Conservation (phyloP, 768 basidiomycete genomes). For the Obba rivulosa region DNA sequence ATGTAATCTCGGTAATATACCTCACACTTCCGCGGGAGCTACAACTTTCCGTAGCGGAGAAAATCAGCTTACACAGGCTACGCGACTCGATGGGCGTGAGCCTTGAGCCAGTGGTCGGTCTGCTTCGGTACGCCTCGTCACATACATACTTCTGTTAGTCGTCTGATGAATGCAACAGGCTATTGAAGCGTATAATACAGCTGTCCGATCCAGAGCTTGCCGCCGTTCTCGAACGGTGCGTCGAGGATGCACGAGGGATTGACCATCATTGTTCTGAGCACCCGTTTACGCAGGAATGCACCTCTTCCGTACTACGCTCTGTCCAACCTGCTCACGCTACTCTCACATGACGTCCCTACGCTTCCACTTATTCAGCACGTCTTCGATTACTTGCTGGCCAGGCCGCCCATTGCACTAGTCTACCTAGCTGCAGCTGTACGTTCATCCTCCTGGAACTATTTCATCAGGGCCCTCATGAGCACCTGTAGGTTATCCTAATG, state of each 20-base stretch:
- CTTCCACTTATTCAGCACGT: constrained; percentile 87
- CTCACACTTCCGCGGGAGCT: constrained; percentile 63
- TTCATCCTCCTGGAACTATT: constrained; percentile 8
- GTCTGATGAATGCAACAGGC: constrained; percentile 32
- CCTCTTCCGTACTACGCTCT: constrained; percentile 88
- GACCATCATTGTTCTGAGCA: neutral
- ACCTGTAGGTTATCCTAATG: constrained; percentile 58
- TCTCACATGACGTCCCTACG: constrained; percentile 89
- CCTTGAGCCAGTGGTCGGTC: constrained; percentile 79
- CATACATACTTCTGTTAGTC: neutral
- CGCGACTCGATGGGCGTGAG: constrained; percentile 86
- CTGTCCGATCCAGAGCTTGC: constrained; percentile 69
- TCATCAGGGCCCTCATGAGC: neutral
- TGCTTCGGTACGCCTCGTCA: constrained; percentile 54
- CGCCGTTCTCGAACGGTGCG: constrained; percentile 60
- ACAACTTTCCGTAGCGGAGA: constrained; percentile 57
- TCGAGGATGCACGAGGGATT: neutral
- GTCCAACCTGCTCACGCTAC: constrained; percentile 84
- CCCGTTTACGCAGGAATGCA: constrained; percentile 41
- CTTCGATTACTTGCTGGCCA: constrained; percentile 82
- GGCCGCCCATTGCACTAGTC: constrained; percentile 75
- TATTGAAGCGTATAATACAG: constrained; percentile 68
- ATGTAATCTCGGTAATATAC: constrained; percentile 81
- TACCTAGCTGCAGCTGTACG: constrained; percentile 82
- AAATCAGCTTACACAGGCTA: constrained; percentile 70